A percentile compares a stretch with the other conserved stretches of the same genome.
Conservation (phyloP, 306 rosid genomes). For the Casuarina equisetifolia region DNA sequence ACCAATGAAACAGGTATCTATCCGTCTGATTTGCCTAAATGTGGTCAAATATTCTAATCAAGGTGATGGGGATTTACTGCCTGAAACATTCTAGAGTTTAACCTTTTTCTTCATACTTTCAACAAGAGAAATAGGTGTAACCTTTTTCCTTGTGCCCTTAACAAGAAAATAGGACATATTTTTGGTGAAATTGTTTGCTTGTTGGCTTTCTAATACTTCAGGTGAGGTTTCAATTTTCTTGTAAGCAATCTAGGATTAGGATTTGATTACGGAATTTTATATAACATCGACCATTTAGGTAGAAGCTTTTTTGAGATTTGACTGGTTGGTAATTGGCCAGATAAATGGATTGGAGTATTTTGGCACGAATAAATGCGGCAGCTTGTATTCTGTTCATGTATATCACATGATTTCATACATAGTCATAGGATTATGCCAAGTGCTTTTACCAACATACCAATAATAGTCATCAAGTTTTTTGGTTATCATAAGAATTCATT, state of each 20-base stretch:
- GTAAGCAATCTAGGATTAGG: neutral
- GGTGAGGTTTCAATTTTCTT: neutral
- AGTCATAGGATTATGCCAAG: neutral
- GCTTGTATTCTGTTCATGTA: neutral
- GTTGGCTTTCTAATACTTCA: neutral
- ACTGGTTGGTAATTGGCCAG: neutral
- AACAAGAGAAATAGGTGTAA: neutral
- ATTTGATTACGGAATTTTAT: neutral
- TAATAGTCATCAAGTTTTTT: neutral
- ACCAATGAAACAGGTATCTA: conserved; percentile 41
- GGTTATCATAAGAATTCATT: neutral
- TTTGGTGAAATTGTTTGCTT: neutral
- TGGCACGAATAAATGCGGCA: neutral
- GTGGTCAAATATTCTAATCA: conserved; percentile 10
- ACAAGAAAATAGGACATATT: neutral
- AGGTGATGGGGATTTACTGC: too few relatives aligned
- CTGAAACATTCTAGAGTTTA: too few relatives aligned
- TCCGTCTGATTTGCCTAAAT: conserved; percentile 22
- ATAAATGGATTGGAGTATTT: neutral
- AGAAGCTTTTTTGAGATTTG: neutral
- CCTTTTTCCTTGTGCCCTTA: too few relatives aligned
- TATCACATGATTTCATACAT: neutral
- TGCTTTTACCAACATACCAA: neutral
- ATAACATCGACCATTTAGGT: neutral
- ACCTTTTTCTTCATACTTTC: neutral